Percentiles rank a stretch among this genome's conserved stretches.
phyloP scores from a whole-genome alignment of 208 protist genomes.

The Leptomonas seymouri region DNA sequence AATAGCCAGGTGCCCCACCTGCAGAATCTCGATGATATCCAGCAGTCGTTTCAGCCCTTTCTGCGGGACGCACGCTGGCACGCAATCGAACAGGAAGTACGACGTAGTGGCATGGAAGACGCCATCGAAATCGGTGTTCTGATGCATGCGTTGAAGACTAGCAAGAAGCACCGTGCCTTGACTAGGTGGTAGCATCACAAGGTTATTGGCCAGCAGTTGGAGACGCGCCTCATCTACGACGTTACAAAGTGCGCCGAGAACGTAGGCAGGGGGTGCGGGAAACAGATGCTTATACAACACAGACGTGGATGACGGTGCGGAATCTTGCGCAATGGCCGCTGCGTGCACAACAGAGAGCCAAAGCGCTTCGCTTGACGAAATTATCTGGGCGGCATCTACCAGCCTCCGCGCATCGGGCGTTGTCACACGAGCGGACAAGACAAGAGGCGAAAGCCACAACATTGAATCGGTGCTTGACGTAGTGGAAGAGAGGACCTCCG shows the following conservation, averaged over 20 bases:
- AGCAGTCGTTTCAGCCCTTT: slow-evolving; percentile 18
- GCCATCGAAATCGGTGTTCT: neutral
- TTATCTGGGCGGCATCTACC: neutral
- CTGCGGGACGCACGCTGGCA: neutral
- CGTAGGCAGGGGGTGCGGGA: slow-evolving; percentile 3
- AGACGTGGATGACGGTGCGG: neutral
- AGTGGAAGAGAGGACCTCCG: slow-evolving; percentile 1
- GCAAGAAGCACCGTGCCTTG: neutral
- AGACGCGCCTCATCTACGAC: neutral
- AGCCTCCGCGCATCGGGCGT: neutral
- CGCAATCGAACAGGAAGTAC: neutral
- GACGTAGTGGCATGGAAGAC: neutral
- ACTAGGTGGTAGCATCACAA: neutral
- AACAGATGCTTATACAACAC: slow-evolving; percentile 6
- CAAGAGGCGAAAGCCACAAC: slow-evolving; percentile 26
- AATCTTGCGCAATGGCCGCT: slow-evolving; percentile 8
- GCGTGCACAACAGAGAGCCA: slow-evolving; percentile 27
- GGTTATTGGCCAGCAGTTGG: neutral
- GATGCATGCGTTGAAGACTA: neutral
- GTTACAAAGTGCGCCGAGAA: slow-evolving; percentile 3
- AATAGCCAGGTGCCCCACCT: neutral
- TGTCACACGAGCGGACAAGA: neutral
- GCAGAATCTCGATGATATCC: neutral
- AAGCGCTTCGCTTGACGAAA: neutral
- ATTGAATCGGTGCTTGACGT: slow-evolving; percentile 19